Evolutionary conservation across 2,329 filamentous ascomycete genomes (phyloP).

Genomic region (Fonsecaea nubica): DNA sequence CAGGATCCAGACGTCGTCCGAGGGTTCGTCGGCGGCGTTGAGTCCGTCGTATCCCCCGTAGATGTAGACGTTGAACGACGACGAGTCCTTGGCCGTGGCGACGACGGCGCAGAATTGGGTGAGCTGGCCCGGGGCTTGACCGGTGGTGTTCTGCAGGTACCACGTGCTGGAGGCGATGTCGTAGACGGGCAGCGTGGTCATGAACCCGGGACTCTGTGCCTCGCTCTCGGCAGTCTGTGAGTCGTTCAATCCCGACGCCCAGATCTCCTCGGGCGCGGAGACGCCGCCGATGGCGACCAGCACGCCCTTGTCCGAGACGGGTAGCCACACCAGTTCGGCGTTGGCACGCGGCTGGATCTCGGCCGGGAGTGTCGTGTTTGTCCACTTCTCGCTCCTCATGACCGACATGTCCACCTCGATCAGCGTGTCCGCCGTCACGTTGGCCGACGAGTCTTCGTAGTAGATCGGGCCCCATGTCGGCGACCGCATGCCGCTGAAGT

Average conservation of each 20-base stretch:
- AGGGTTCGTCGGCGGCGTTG: slow-evolving; percentile 42
- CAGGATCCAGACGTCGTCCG: slow-evolving; percentile 47
- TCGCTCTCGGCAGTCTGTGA: slow-evolving; percentile 32
- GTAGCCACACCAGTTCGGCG: slow-evolving; percentile 69
- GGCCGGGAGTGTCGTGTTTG: slow-evolving; percentile 61
- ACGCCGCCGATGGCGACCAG: slow-evolving; percentile 50
- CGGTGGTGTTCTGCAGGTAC: slow-evolving; percentile 52
- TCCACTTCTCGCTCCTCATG: slow-evolving; percentile 61
- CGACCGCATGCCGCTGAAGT: slow-evolving; percentile 69
- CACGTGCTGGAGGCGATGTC: slow-evolving; percentile 45
- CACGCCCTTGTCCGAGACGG: slow-evolving; percentile 47
- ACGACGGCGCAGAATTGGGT: slow-evolving; percentile 52
- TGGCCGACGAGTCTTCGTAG: slow-evolving; percentile 59
- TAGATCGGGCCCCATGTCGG: slow-evolving; percentile 55
- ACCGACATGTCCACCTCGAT: slow-evolving; percentile 66
- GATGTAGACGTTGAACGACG: slow-evolving; percentile 48
- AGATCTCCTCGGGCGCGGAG: slow-evolving; percentile 38
- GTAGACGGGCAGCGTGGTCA: slow-evolving; percentile 49
- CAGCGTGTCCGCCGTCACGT: slow-evolving; percentile 59
- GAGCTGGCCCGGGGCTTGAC: slow-evolving; percentile 46
- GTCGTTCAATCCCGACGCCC: slow-evolving; percentile 32
- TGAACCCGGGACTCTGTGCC: slow-evolving; percentile 43
- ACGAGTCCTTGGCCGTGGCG: slow-evolving; percentile 47
- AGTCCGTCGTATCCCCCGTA: slow-evolving; percentile 46
- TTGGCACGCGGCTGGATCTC: slow-evolving; percentile 64